Conservation (phyloP, 1,139 yeast species). For the Protomyces pachydermus region DNA sequence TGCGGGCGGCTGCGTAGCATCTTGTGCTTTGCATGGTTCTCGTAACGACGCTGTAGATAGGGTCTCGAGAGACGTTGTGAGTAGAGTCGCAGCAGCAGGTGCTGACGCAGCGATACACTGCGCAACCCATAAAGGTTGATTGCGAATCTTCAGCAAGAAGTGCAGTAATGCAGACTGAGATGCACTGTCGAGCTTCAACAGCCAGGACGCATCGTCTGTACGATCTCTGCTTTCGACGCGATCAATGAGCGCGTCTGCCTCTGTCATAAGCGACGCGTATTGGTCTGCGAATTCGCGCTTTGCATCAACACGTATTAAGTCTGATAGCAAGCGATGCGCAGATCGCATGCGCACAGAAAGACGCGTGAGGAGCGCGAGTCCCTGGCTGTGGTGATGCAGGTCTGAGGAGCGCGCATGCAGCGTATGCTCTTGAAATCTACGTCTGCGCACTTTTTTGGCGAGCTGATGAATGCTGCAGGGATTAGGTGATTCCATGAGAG, state of each 20-base stretch:
- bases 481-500: too few species aligned
- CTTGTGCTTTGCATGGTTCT: not conserved
- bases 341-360: not conserved
- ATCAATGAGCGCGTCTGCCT: not conserved
- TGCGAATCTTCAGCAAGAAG: not conserved
- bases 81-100: not conserved
- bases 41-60: not conserved
- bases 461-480: not conserved
- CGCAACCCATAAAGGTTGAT: not conserved
- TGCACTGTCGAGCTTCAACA: not conserved
- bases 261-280: not conserved
- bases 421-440: not conserved
- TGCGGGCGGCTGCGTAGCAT: not conserved
- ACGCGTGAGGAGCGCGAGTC: not conserved
- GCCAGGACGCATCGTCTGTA: not conserved
- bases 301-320: not conserved
- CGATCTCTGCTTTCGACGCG: not conserved
- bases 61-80: not conserved
- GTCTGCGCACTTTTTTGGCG: not conserved
- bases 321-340: slow-evolving; percentile 30
- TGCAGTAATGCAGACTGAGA: not conserved
- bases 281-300: slow-evolving; percentile 1
- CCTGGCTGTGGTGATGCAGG: not conserved
- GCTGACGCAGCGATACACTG: not conserved
- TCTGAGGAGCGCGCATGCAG: not conserved